Percentiles rank a stretch among this genome's conserved stretches.
phyloP scores from a whole-genome alignment of 192 early-diverging fungal genomes.

The Umbelopsis vinacea region DNA sequence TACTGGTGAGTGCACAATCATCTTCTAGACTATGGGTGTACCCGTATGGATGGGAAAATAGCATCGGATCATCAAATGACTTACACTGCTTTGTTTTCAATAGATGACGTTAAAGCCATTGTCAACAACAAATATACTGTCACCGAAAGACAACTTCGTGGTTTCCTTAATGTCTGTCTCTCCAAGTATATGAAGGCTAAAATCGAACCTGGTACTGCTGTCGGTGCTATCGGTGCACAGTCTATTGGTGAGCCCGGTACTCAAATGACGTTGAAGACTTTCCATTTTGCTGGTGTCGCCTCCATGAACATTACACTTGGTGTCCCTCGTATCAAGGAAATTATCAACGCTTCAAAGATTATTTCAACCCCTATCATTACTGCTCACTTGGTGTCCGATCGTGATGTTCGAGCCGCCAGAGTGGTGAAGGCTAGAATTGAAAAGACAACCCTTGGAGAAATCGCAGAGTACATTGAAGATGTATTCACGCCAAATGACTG shows the following conservation, averaged over 20 bases:
- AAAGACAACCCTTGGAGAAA: constrained; percentile 87
- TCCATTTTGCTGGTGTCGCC: constrained; percentile 99
- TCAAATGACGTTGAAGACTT: constrained; percentile 99
- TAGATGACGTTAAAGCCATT: constrained; percentile 48
- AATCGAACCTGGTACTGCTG: constrained; percentile 95
- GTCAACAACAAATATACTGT: constrained; percentile 72
- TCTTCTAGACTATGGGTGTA: too few relatives aligned
- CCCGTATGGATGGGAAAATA: too few relatives aligned
- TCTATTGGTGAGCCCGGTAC: constrained; percentile 98
- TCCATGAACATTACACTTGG: constrained; percentile 99
- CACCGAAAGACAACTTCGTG: constrained; percentile 71
- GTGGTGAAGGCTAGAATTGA: constrained; percentile 98
- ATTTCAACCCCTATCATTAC: constrained; percentile 93
- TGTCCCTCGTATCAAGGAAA: constrained; percentile 99
- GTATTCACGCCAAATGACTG: constrained; percentile 77
- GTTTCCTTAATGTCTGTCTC: constrained; percentile 79
- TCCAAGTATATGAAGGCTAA: constrained; percentile 87
- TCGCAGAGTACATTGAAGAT: constrained; percentile 95
- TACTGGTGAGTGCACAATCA: constrained; percentile 9
- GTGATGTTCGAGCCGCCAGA: constrained; percentile 76
- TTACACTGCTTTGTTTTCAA: constrained; percentile 11
- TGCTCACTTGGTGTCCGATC: constrained; percentile 70
- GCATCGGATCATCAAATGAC: neutral
- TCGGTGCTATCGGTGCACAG: constrained; percentile 96
- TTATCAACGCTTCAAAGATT: constrained; percentile 98